Base-by-base conservation (phyloP, 768 basidiomycete genomes). In the Boletus vinaceobasis region DNA sequence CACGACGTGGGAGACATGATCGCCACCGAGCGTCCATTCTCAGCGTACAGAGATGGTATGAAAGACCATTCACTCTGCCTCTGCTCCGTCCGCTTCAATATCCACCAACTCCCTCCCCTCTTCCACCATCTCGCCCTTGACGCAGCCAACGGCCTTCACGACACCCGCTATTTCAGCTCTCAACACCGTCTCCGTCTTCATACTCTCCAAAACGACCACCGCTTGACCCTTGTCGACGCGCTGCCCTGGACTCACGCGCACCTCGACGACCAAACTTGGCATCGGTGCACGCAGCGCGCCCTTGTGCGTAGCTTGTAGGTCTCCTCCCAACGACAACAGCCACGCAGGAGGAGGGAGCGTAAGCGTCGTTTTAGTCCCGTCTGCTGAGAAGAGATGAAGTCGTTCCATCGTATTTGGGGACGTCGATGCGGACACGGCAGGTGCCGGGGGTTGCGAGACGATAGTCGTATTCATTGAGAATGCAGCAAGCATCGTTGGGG, bases 181-280 rank as follows among this genome's bases (percentile, higher is more conserved):
- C 59, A 97, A 70, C 39, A 92, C 88, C 37, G 89, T 95, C 74
- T 96, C 93, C 59, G 93, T 97, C 82, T 98, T 98, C 94, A 97
- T 98, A 65, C 93, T 96, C 74, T 96, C 94, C 65, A 96, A 72
- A 6, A 95, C 83, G 31, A 93, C 84, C 9, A 93, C 78, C 8
- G 82, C 82, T 65, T 94, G 88, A 0, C 91, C 92, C 64, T 81
- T 85, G 72, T 87, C 85, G 38, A 97, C 89, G 14, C 71, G 75
- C 48, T 95, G 88, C 5, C 93, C 94, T 1, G 81, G 75, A 55
- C 77, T 78, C 33, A 95, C 93, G 17, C 79, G 80, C 48, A 97
- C 87, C 51, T 96, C 92, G 5, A 97, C 93, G 2, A 97, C 87
- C 47, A 93, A 78, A 68, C 91, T 91, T n/a, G 93, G 93, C 90